phyloP scores from a whole-genome alignment of 2,329 filamentous ascomycete genomes.

The Trichoderma hamatum region DNA sequence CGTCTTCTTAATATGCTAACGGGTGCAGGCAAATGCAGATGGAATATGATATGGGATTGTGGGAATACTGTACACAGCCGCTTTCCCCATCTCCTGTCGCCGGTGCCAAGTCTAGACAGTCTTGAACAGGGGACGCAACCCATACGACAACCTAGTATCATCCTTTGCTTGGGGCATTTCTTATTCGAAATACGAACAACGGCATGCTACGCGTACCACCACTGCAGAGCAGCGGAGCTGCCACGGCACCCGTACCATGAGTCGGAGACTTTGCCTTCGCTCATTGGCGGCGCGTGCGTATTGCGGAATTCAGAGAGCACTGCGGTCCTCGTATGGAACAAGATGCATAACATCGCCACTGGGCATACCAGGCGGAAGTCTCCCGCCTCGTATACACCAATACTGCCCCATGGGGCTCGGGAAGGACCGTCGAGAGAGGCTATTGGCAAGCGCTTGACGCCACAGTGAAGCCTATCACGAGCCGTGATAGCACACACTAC shows the following conservation, averaged over 20 bases:
- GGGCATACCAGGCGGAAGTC: neutral
- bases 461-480: neutral
- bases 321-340: neutral
- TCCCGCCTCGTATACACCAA: neutral
- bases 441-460: neutral
- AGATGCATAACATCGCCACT: neutral
- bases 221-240: neutral
- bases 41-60: neutral
- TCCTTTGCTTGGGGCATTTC: neutral
- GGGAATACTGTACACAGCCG: constrained; percentile 1
- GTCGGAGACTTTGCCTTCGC: neutral
- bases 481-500: neutral
- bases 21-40: neutral
- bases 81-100: constrained; percentile 10
- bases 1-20: neutral
- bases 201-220: neutral
- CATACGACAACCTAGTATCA: neutral
- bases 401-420: neutral
- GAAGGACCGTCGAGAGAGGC: neutral
- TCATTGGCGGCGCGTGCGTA: neutral
- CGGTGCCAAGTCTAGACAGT: no score
- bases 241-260: neutral
- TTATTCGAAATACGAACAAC: neutral
- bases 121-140: neutral
- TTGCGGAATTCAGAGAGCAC: neutral